Evolutionary conservation across 1,284 basidiomycete species (phyloP), one percentile per base, ranked within the genome.

Genomic region (Neonothopanus nambi): DNA sequence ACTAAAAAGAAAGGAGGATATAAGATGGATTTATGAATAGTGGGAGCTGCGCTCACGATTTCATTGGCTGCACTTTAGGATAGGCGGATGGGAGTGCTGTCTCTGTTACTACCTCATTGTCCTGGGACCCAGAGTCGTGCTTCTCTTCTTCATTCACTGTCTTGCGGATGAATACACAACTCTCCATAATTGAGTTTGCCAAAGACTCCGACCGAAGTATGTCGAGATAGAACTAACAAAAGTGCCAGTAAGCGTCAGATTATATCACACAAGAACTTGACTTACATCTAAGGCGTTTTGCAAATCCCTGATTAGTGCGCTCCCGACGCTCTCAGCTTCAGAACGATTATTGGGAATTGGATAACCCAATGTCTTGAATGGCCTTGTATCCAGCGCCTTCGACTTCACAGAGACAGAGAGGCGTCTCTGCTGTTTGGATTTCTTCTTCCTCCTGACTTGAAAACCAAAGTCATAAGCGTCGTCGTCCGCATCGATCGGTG

Each of bases 61-160:
- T 80, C 68, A 82, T 70, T 0, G 79, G 76, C 47, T 78, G 79
- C 0, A 81, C 70, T 12, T 67, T 67, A 0, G 79, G 76, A 55
- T 70, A 80, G 1, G 70, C 70, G 0, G 67, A 59, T 1, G 67
- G 55, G 5, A 46, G 56, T n/a, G 44, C 39, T 36, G 24, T 13
- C 13, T 44, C 8, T 12, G 44, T 6, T 21, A 17, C n/a, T 20
- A 11, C 30, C 30, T 23, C 37, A 38, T 33, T 26, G 39, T 20
- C 44, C 35, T 37, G 15, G 26, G 17, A 13, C 6, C 33, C 37
- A 5, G 28, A 1, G 7, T 15, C n/a, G 11, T 11, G 20, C 6
- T 8, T 5, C 23, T 36, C 5, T 11, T 35, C 26, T 4, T 8
- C 12, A 9, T 21, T n/a, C n/a, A n/a, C 20, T 23, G 30, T 33